Evolutionary conservation across 305 asterid species (phyloP), one percentile per base, ranked within the genome.

Genomic region (Vinca major): DNA sequence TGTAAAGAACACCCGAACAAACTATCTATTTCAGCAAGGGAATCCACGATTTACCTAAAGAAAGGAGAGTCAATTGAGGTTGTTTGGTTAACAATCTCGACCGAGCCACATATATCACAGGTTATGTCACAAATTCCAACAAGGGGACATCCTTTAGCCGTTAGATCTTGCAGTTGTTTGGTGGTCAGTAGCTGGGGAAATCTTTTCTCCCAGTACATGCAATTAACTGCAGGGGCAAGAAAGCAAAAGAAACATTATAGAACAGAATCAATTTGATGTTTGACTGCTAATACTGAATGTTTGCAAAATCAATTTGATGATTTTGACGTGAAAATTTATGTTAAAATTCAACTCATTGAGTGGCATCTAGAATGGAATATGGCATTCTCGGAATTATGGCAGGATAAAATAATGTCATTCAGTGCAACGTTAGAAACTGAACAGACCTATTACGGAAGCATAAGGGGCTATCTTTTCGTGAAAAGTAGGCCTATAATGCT

Each of bases 171-270:
- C 80, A 90, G 83, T 79, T 90, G 96, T 53, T 67, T 54, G 69
- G 78, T 81, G 44, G 90, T 86, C 82, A 92, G 72, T 70, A 92
- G 74, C 70, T 86, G 87, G 70, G 98, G 97, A 84, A 80, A 92
- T 77, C 97, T 78, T 77, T 77, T 82, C 83, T 90, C 98, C 98
- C 98, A 92, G 68, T 90, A 92, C 97, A 92, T 92, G 71, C 97
- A 92, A 75, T 92, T 92, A 55, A 90, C 98, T 92, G 88, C 77
- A 79, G 53, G 61, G 50, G 60, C 76, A 52, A 66, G 4, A 47
- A 26, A 56, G 26, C 8, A 75, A 56, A 43, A 57, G 13, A 63
- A 58, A 13, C 53, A 33, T 51, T 11, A 61, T 14, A 26, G 33
- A 26, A 44, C 20, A n/a, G 12, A n/a, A 66, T 14, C 17, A 21